Conservation (phyloP, 2,329 filamentous ascomycete species). For the Coleophoma crateriformis region DNA sequence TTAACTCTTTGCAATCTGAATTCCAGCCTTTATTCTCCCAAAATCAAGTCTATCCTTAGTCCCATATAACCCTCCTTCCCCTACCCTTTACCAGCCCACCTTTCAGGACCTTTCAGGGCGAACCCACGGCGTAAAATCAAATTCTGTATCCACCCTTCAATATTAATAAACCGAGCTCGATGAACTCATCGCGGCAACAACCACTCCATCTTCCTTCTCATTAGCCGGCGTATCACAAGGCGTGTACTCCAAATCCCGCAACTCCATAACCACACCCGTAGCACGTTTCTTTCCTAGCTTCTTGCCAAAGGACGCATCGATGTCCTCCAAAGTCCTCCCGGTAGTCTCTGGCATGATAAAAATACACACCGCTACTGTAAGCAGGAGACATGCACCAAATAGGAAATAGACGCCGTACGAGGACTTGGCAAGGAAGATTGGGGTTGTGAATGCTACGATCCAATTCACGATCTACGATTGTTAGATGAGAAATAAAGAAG, state of each 20-base stretch:
- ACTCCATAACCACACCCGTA: background rate
- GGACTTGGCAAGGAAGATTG: slow-evolving; percentile 21
- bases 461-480: slow-evolving; percentile 16
- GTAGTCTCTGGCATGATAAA: slow-evolving; percentile 16
- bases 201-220: background rate
- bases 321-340: slow-evolving; percentile 12
- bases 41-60: too few species aligned
- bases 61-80: background rate
- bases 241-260: background rate
- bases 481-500: background rate
- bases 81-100: background rate
- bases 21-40: too few species aligned
- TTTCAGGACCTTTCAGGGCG: background rate
- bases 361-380: slow-evolving; percentile 14
- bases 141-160: background rate
- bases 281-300: background rate
- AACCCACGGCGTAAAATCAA: background rate
- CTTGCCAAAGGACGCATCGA: slow-evolving; percentile 3
- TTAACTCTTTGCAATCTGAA: too few species aligned
- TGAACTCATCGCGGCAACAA: background rate
- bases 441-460: slow-evolving; percentile 27
- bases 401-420: slow-evolving; percentile 21
- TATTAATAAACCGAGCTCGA: background rate
- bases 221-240: background rate
- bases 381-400: slow-evolving; percentile 19